Percentiles rank a stretch among this genome's conserved stretches.
phyloP scores from a whole-genome alignment of 805 yeast genomes.

The Monosporozyma yasuniensis region DNA sequence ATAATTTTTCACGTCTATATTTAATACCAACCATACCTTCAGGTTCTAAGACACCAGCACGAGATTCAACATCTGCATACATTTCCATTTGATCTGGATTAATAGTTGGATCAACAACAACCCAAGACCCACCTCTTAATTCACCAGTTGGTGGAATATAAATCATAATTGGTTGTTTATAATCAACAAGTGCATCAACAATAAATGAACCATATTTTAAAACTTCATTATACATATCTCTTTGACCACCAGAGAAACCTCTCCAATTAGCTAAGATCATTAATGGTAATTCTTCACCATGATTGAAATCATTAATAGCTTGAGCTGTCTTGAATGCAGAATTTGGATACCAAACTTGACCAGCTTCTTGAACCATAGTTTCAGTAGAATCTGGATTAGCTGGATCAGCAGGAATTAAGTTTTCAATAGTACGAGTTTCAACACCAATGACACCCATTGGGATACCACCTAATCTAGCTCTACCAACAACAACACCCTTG shows the following conservation, averaged over 20 bases:
- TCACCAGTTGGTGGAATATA: conserved; percentile 98
- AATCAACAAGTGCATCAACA: conserved; percentile 93
- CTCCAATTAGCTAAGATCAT: conserved; percentile 99
- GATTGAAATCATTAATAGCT: conserved; percentile 93
- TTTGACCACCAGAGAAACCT: conserved; percentile 99
- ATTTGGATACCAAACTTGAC: conserved; percentile 99
- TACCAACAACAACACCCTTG: conserved; percentile 94
- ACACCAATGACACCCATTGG: conserved; percentile 98
- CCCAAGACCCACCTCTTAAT: conserved; percentile 99
- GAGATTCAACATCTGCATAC: conserved; percentile 92
- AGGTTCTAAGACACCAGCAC: conserved; percentile 98
- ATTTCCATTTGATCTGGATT: conserved; percentile 97
- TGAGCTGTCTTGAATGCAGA: conserved; percentile 99
- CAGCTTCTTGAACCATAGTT: conserved; percentile 83
- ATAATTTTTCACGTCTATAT: conserved; percentile 85
- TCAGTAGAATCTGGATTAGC: conserved; percentile 96
- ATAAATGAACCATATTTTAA: conserved; percentile 94
- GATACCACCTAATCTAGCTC: conserved; percentile 98
- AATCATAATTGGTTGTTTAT: conserved; percentile 92
- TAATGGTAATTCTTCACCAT: conserved; percentile 95
- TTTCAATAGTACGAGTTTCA: conserved; percentile 84
- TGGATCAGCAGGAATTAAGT: conserved; percentile 93
- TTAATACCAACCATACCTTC: conserved; percentile 99
- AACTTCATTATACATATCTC: conserved; percentile 98
- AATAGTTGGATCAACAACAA: conserved; percentile 97